Conservation (phyloP, 2,329 filamentous ascomycete species). For the Grosmannia huntii region DNA sequence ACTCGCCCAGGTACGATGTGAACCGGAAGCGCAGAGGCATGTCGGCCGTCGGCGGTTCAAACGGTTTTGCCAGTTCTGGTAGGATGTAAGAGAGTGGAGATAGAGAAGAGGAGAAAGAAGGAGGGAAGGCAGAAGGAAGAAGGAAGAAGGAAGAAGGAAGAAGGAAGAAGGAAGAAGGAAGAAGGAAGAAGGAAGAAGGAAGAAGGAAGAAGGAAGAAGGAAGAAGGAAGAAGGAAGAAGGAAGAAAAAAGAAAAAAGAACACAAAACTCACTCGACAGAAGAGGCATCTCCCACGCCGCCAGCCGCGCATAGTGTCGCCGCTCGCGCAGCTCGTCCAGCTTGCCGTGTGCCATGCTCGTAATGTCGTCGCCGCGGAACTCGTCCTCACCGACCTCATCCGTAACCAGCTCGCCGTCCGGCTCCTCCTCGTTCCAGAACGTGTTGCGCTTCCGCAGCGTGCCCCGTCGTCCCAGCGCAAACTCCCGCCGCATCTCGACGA, state of each 20-base stretch:
- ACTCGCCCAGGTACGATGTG: constrained; percentile 90
- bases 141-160: too few species aligned
- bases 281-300: constrained; percentile 94
- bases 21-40: constrained; percentile 86
- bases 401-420: constrained; percentile 31
- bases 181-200: too few species aligned
- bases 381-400: constrained; percentile 42
- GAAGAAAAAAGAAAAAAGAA: constrained; percentile 13
- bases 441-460: constrained; percentile 18
- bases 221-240: too few species aligned
- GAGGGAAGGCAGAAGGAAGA: too few species aligned
- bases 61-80: constrained; percentile 74
- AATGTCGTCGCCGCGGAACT: constrained; percentile 73
- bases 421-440: constrained; percentile 39
- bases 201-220: too few species aligned
- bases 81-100: background rate
- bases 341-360: constrained; percentile 73
- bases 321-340: constrained; percentile 75
- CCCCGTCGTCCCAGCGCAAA: background rate
- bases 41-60: constrained; percentile 52
- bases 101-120: background rate
- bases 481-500: constrained; percentile 3
- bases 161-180: too few species aligned
- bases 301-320: constrained; percentile 76
- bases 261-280: constrained; percentile 56